A percentile compares a stretch with the other conserved stretches of the same genome.
phyloP scores from a whole-genome alignment of 75 land plant species.

The Pinus tabuliformis region DNA sequence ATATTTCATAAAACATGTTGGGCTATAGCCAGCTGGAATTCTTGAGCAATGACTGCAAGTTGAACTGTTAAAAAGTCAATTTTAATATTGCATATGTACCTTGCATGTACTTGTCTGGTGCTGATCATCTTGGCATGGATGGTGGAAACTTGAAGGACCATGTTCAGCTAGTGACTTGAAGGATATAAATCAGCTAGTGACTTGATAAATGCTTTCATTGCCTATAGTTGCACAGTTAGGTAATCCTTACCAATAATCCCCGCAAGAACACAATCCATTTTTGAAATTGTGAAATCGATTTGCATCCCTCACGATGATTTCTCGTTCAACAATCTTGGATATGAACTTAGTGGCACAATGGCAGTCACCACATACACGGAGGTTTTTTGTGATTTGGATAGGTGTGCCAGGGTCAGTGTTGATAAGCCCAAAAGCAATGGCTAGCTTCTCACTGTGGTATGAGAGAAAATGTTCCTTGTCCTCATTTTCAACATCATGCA shows the following conservation, averaged over 20 bases:
- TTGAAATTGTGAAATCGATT: not conserved
- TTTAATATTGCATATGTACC: too few relatives aligned
- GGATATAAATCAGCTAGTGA: too few relatives aligned
- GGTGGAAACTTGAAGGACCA: too few relatives aligned
- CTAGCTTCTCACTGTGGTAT: not conserved
- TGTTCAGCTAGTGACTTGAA: too few relatives aligned
- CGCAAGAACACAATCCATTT: not conserved
- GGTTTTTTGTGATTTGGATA: not conserved
- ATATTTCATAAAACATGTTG: too few relatives aligned
- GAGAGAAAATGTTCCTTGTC: not conserved
- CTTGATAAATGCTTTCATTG: too few relatives aligned
- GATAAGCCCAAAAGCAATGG: not conserved
- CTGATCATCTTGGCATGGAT: too few relatives aligned
- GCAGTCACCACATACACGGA: conserved; percentile 2
- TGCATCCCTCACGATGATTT: not conserved
- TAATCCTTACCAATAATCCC: not conserved
- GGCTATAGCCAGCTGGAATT: too few relatives aligned
- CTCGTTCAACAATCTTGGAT: not conserved
- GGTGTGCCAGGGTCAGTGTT: not conserved
- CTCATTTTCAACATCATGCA: not conserved
- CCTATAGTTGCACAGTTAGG: too few relatives aligned
- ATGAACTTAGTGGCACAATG: not conserved
- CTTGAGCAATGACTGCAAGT: too few relatives aligned
- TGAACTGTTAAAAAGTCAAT: too few relatives aligned
- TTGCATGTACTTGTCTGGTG: too few relatives aligned